A percentile compares a stretch with the other conserved stretches of the same genome.
Evolutionary conservation across 495 filamentous ascomycete genomes (phyloP).

Genomic region (Saxispiralis lemnorum): DNA sequence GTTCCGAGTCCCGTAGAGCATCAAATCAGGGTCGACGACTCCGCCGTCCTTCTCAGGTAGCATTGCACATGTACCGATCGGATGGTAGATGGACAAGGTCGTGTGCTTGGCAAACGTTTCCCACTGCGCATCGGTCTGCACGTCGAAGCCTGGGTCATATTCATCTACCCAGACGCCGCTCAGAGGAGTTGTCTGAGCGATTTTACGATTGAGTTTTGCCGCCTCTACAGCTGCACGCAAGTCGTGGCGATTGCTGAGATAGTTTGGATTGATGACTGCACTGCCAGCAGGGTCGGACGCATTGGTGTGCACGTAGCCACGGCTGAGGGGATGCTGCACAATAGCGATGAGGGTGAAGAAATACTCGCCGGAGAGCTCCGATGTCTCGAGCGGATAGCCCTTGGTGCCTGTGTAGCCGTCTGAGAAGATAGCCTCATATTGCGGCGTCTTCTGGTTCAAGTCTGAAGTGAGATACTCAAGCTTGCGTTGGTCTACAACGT

Average conservation of each 20-base stretch:
- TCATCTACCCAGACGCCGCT: conserved; percentile 1
- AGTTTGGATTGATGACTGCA: conserved; percentile 9
- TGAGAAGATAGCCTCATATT: conserved; percentile 15
- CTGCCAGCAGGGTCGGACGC: background rate
- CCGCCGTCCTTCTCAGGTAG: conserved; percentile 28
- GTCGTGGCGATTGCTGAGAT: conserved; percentile 10
- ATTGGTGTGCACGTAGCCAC: conserved; percentile 13
- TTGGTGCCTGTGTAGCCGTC: conserved; percentile 17
- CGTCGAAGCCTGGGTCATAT: conserved; percentile 12
- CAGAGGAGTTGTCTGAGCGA: conserved; percentile 9
- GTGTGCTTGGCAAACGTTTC: conserved; percentile 5
- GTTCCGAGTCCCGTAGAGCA: conserved; percentile 13
- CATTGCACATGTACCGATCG: conserved; percentile 36
- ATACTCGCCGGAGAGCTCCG: conserved; percentile 3
- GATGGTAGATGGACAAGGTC: conserved; percentile 21
- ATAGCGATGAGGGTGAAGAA: conserved; percentile 11
- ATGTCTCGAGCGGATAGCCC: conserved; percentile 9
- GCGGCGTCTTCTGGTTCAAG: background rate
- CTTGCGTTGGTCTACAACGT: conserved; percentile 9
- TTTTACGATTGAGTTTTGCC: conserved; percentile 9
- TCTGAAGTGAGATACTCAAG: conserved; percentile 7
- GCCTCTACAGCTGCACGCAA: conserved; percentile 1
- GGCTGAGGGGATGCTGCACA: conserved; percentile 12
- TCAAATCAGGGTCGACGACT: conserved; percentile 12
- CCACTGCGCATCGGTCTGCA: conserved; percentile 11